Evolutionary conservation across 2,329 filamentous ascomycete species (phyloP), one percentile per base, ranked within the genome.

Genomic region (Sporothrix euskadiensis): DNA sequence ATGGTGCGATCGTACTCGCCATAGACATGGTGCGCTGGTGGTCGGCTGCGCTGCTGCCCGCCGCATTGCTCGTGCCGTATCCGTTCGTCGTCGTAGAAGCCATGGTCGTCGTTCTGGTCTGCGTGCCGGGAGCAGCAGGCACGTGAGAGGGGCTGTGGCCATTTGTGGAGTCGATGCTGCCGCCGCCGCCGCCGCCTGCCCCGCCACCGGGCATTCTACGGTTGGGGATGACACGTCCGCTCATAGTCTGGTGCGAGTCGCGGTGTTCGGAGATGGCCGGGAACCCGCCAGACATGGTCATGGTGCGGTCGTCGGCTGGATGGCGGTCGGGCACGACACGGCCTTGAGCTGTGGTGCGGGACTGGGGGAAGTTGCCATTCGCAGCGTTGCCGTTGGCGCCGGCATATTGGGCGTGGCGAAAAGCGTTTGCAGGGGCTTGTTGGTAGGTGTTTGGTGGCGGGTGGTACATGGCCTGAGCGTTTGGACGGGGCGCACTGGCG

Each of bases 191-290:
- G n/a, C 74, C 74, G 80, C 81, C 35, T 22, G 73, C 73, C 80
- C 81, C 35, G 3, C 26, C 47, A 7, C 59, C 74, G 81, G 85
- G 73, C 81, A 84, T 78, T 83, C 84, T 86, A 82, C 92, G 88
- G 78, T 91, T 92, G 2, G 96, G 96, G 77, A 99, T 97, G 26
- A 97, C 87, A 77, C 96, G 89, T 66, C 96, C 96, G 80, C 93
- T 97, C 89, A 95, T 97, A 6, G 94, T 98, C 82, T 98, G 95
- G 81, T 96, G 92, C 61, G 94, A 85, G 78, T 92, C 92, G 75
- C 88, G 87, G 77, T 97, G 87, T 77, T 97, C 93, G 71, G 74
- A 57, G 16, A 91, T 87, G 3, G 91, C 87, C 77, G 94, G 81
- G 74, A 84, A 86, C 26, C 81, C 92, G 10, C 92, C 93, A 5